Evolutionary conservation across 139 green algal genomes (phyloP).

Genomic region (Chlorella sp.): DNA sequence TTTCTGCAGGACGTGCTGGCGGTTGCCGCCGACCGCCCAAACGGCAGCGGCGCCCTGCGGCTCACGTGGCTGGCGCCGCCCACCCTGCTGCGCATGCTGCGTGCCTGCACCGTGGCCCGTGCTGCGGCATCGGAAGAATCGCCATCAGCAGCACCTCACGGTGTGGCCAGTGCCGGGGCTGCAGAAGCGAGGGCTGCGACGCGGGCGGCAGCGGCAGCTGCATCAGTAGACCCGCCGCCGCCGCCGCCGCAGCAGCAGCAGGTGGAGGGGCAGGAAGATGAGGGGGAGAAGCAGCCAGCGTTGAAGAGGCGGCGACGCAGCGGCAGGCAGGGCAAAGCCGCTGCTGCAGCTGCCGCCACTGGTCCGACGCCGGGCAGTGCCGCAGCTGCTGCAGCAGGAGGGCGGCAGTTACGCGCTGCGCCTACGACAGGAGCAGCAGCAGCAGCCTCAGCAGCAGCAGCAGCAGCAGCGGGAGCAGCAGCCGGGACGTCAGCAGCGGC

Average conservation of each 20-base stretch:
- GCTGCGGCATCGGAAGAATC: background rate
- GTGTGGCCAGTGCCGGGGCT: background rate
- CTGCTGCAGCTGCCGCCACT: background rate
- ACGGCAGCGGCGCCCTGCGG: background rate
- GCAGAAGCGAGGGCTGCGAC: background rate
- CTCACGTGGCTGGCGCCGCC: background rate
- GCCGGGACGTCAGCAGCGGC: background rate
- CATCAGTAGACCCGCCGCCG: too few species aligned
- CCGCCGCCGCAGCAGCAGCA: background rate
- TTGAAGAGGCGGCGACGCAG: conserved; percentile 1
- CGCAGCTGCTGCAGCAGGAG: background rate
- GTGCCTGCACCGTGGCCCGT: background rate
- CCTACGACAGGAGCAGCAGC: background rate
- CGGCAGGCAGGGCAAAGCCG: background rate
- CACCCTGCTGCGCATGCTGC: conserved; percentile 18
- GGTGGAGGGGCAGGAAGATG: background rate
- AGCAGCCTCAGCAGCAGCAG: background rate
- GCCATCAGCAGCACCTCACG: background rate
- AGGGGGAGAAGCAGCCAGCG: background rate
- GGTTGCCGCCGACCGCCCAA: background rate
- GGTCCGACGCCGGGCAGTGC: background rate
- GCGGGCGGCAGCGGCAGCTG: background rate
- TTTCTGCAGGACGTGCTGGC: background rate
- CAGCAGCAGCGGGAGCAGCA: background rate
- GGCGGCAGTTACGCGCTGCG: background rate